Conservation (phyloP, 805 yeast species). For the Teunomyces lycoperdinae region DNA sequence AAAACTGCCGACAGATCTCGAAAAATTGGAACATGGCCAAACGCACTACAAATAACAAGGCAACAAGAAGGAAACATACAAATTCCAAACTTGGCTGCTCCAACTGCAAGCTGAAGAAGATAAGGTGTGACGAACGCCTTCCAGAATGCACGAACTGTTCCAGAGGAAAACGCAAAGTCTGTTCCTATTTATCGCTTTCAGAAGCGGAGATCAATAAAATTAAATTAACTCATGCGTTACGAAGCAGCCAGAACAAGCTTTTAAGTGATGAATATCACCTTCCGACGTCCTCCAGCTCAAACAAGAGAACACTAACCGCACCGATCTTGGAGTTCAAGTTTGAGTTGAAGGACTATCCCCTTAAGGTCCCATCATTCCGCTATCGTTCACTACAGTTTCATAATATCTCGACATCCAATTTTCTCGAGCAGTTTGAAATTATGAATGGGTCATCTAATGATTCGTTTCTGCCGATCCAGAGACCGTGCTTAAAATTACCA, state of each 20-base stretch:
- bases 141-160: slow-evolving; percentile 28
- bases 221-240: slow-evolving; percentile 24
- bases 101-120: slow-evolving; percentile 30
- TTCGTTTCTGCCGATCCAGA: background rate
- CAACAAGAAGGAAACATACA: slow-evolving; percentile 25
- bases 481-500: background rate
- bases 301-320: background rate
- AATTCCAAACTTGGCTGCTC: slow-evolving; percentile 29
- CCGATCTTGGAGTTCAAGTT: slow-evolving; percentile 20
- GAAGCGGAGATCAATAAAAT: slow-evolving; percentile 20
- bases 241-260: slow-evolving; percentile 26
- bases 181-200: slow-evolving; percentile 23
- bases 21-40: slow-evolving; percentile 2
- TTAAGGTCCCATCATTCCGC: slow-evolving; percentile 16
- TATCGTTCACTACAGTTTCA: slow-evolving; percentile 23
- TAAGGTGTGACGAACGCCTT: slow-evolving; percentile 28
- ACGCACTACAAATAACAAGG: background rate
- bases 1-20: background rate
- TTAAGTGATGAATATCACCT: slow-evolving; percentile 22
- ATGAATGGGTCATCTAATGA: slow-evolving; percentile 6
- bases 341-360: slow-evolving; percentile 20
- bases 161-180: slow-evolving; percentile 22
- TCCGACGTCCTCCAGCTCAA: slow-evolving; percentile 19
- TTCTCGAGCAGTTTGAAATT: slow-evolving; percentile 17
- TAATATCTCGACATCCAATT: slow-evolving; percentile 15